phyloP scores from a whole-genome alignment of 1,284 basidiomycete genomes.

The Rhodotorula sp. region DNA sequence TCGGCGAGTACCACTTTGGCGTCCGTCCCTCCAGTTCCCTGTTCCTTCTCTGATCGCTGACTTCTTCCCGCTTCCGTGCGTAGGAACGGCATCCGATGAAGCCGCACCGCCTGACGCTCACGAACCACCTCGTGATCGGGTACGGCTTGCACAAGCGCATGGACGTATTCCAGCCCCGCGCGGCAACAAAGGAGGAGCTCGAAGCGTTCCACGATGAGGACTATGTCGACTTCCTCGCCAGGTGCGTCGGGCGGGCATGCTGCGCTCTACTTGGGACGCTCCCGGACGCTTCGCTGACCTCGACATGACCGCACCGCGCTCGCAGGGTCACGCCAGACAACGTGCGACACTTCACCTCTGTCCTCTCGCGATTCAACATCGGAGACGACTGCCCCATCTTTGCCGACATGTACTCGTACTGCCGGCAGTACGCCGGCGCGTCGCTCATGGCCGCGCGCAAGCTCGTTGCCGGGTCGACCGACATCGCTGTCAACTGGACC shows the following conservation, averaged over 20 bases:
- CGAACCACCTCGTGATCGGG: conserved; percentile 92
- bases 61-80: background rate
- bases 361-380: conserved; percentile 47
- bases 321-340: conserved; percentile 78
- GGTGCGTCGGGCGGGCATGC: conserved; percentile 57
- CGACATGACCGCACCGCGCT: conserved; percentile 29
- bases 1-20: conserved; percentile 94
- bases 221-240: conserved; percentile 91
- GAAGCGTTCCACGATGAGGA: conserved; percentile 87
- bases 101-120: conserved; percentile 88
- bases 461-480: conserved; percentile 78
- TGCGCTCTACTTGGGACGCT: background rate
- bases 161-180: conserved; percentile 85
- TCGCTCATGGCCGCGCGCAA: conserved; percentile 88
- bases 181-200: conserved; percentile 86
- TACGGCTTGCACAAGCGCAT: conserved; percentile 97
- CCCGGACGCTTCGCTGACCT: background rate
- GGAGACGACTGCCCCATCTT: conserved; percentile 91
- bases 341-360: conserved; percentile 59
- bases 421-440: conserved; percentile 85
- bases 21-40: conserved; percentile 56
- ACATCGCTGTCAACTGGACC: conserved; percentile 97
- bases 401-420: conserved; percentile 88
- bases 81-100: conserved; percentile 99
- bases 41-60: background rate